phyloP scores from a whole-genome alignment of 495 filamentous ascomycete species.

The Lepraria neglecta region DNA sequence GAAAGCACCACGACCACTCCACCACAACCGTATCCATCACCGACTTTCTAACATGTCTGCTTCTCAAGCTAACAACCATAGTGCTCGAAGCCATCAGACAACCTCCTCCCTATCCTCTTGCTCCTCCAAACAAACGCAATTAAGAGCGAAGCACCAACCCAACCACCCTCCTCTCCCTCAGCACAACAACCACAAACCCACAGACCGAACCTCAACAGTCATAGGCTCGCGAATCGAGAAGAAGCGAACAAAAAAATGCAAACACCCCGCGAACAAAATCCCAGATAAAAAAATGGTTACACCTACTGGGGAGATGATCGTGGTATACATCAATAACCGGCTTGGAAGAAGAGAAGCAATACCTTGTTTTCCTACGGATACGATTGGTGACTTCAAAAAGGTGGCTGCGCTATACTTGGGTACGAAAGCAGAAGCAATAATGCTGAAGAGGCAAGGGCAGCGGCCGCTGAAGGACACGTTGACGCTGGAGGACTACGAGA shows the following conservation, averaged over 20 bases:
- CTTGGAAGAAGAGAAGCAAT: constrained; percentile 81
- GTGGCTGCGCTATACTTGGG: constrained; percentile 79
- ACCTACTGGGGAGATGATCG: not conserved
- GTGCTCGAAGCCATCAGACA: not conserved
- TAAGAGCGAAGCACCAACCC: not conserved
- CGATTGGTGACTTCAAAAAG: constrained; percentile 70
- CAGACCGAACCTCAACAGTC: not conserved
- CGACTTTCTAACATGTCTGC: not conserved
- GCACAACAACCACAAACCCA: not conserved
- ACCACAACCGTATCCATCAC: not conserved
- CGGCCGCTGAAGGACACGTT: constrained; percentile 81
- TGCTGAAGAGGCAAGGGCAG: constrained; percentile 82
- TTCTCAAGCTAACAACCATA: not conserved
- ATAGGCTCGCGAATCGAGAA: not conserved
- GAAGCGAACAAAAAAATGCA: not conserved
- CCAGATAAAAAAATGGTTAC: not conserved
- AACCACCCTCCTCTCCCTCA: not conserved
- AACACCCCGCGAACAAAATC: not conserved
- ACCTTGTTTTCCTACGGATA: constrained; percentile 73
- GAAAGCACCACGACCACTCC: not conserved
- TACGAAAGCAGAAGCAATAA: constrained; percentile 73
- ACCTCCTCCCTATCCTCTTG: not conserved
- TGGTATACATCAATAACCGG: constrained; percentile 77
- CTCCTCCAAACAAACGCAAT: not conserved
- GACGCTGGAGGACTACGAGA: constrained; percentile 77